phyloP scores from a whole-genome alignment of 352 stramenopile genomes.

The Phytophthora brassicae region DNA sequence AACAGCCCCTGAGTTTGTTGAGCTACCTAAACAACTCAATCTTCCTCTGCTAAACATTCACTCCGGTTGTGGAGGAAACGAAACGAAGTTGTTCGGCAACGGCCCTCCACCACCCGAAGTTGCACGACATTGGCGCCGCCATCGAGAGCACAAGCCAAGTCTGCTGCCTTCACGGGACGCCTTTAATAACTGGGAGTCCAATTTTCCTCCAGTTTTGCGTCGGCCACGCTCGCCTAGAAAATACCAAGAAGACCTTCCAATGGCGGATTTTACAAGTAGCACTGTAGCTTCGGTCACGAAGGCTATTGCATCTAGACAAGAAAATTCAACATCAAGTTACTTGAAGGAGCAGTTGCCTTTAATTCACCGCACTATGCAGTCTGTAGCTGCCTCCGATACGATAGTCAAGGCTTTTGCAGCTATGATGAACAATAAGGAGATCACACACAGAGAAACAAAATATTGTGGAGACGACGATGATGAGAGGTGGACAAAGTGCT shows the following conservation, averaged over 20 bases:
- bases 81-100: conserved; percentile 8
- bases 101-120: background rate
- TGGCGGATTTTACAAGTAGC: background rate
- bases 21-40: conserved; percentile 11
- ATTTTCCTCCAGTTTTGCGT: conserved; percentile 13
- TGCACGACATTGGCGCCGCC: conserved; percentile 1
- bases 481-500: conserved; percentile 15
- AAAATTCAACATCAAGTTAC: background rate
- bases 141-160: conserved; percentile 7
- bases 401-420: background rate
- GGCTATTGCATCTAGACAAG: background rate
- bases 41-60: conserved; percentile 22
- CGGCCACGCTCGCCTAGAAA: conserved; percentile 2
- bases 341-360: conserved; percentile 5
- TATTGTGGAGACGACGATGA: conserved; percentile 2
- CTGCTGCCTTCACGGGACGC: conserved; percentile 17
- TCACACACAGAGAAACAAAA: background rate
- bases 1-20: conserved; percentile 6
- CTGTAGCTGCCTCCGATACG: background rate
- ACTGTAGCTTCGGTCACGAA: conserved; percentile 7
- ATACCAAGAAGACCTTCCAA: background rate
- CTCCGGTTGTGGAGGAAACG: conserved; percentile 4
- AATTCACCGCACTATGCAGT: conserved; percentile 1
- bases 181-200: conserved; percentile 20
- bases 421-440: background rate